Evolutionary conservation across 2,329 filamentous ascomycete species (phyloP), one percentile per base, ranked within the genome.

Genomic region (Penicillium sp.): DNA sequence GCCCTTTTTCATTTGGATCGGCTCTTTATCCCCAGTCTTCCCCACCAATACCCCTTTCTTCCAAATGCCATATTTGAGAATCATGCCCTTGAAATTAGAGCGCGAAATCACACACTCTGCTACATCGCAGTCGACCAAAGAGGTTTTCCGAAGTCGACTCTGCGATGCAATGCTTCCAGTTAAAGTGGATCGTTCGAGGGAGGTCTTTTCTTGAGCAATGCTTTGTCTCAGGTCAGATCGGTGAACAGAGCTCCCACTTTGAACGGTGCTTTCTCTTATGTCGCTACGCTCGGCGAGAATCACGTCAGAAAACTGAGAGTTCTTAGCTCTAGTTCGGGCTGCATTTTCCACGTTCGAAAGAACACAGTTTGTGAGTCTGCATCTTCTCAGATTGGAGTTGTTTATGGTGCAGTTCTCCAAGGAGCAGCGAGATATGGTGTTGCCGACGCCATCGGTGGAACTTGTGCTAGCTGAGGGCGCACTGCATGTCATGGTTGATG

Each of bases 51-150:
- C 46, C 2, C 65, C 66, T 45, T 55, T 57, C 51, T 58, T 65
- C 67, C 67, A 70, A 22, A 68, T 54, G 6, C 63, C 64, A 54
- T 64, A 56, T 44, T 61, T 58, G 13, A 67, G 42, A 31, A 63
- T 48, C 60, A 67, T 60, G 6, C 61, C 66, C 21, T 39, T 58
- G 10, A 69, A 66, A 4, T 61, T 53, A 8, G 57, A 58, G 21
- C 54, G 51, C 1, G 55, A 48, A 38, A 70, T 53, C 8, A 61
- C 38, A 52, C 65, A 69, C 7, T 65, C 54, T 0, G 49, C 47
- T 5, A 67, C 58, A 22, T 67, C 57, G n/a, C 67, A 69, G 6
- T 69, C 49, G 4, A 18, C 36, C 38, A 69, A 27, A 1, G 7
- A 34, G 4, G 56, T 29, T 47, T 44, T 59, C 34, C 55, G 43